Evolutionary conservation across 2,329 filamentous ascomycete genomes (phyloP).

Genomic region (Xylariaceae sp.): DNA sequence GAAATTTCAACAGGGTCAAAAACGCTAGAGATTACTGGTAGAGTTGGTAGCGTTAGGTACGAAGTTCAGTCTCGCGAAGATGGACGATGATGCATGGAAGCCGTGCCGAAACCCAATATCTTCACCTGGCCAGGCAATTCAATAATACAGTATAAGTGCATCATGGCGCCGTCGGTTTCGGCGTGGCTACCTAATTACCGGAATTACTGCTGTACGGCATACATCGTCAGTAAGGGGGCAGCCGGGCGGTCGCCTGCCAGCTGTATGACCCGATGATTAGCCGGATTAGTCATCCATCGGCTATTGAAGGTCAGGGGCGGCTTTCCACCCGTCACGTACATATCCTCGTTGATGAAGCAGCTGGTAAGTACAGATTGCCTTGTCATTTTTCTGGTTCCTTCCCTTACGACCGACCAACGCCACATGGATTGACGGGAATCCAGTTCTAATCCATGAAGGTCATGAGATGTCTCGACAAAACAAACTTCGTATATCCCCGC

Average conservation of each 20-base stretch:
- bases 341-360: not conserved
- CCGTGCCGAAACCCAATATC: slow-evolving; percentile 9
- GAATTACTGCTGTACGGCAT: no score
- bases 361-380: not conserved
- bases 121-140: not conserved
- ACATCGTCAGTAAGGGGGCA: no score
- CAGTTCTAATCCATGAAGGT: not conserved
- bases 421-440: not conserved
- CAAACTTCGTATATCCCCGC: not conserved
- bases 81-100: slow-evolving; percentile 20
- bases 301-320: not conserved
- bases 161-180: no score
- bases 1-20: not conserved
- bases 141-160: not conserved
- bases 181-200: no score
- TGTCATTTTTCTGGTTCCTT: no score
- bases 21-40: not conserved
- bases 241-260: no score
- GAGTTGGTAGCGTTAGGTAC: not conserved
- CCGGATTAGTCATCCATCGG: slow-evolving; percentile 6
- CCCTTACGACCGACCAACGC: no score
- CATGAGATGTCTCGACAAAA: not conserved
- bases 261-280: slow-evolving; percentile 1
- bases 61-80: not conserved
- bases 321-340: not conserved